Conservation (phyloP, 352 stramenopile species). For the Salisapilia sapeloensis region DNA sequence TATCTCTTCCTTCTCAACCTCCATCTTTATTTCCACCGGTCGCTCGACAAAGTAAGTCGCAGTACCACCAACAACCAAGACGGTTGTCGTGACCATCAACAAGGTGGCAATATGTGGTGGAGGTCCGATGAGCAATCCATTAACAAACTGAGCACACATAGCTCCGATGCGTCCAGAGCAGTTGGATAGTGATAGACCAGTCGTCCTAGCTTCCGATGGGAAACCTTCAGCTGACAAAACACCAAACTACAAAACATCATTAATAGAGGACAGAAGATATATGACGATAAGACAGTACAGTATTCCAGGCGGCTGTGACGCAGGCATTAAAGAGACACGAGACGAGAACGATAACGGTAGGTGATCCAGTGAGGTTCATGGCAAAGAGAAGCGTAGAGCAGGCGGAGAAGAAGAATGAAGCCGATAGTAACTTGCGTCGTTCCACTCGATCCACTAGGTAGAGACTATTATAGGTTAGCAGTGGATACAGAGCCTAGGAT, state of each 20-base stretch:
- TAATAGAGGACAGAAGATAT: background rate
- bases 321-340: constrained; percentile 87
- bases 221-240: constrained; percentile 82
- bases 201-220: constrained; percentile 76
- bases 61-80: constrained; percentile 49
- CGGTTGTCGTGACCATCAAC: constrained; percentile 53
- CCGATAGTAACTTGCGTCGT: constrained; percentile 41
- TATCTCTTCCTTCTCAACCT: too few species aligned
- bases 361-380: constrained; percentile 43
- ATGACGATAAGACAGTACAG: constrained; percentile 14
- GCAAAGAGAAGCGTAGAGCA: constrained; percentile 63
- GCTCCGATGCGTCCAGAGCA: constrained; percentile 75
- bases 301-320: constrained; percentile 82
- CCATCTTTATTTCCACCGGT: too few species aligned
- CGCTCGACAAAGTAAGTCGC: constrained; percentile 17
- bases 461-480: constrained; percentile 12
- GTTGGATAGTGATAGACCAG: constrained; percentile 81
- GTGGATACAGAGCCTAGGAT: background rate
- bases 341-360: constrained; percentile 61
- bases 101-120: constrained; percentile 61
- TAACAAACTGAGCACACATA: constrained; percentile 85
- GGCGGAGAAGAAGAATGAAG: constrained; percentile 45
- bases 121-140: constrained; percentile 68
- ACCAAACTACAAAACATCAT: constrained; percentile 39
- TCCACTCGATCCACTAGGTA: constrained; percentile 62